Evolutionary conservation across 371 early-diverging fungal species (phyloP), one percentile per base, ranked within the genome.

Genomic region (Lichtheimia hyalospora): DNA sequence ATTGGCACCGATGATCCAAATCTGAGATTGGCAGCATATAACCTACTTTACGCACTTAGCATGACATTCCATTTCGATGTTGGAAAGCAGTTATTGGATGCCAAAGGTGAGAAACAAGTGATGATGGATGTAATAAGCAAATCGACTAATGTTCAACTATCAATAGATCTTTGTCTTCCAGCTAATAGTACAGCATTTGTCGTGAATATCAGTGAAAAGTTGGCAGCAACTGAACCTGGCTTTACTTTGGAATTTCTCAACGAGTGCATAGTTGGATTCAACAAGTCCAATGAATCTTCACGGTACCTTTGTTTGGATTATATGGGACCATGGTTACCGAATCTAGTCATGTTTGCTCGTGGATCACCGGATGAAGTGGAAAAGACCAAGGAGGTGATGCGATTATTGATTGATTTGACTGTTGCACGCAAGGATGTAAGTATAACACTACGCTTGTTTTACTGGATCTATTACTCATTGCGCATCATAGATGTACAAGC

Each of bases 171-270:
- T n/a, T 94, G 90, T 52, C 88, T 96, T 53, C 96, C 96, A 16
- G 84, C 83, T 25, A 94, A 94, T 67, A 91, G 87, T 65, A 79
- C 86, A 4, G 74, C 83, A 44, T 95, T 93, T 64, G 85, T 93
- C 10, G 71, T 84, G 15, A 69, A 75, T 13, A 88, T 96, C 61
- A 92, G 93, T 62, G 84, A 87, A 62, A 75, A 81, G 13, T 72
- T 96, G 21, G 93, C 95, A 12, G 61, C 64, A 13, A 79, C 84
- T 0, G 91, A 90, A 58, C 82, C 85, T 0, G 85, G 91, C 48
- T 79, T 96, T 56, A 95, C 96, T 0, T 70, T 93, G 3, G 95
- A 94, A 65, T 91, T 96, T 69, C 69, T 96, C 55, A 84, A 81
- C 16, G 96, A 96, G 71, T 89, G 90, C 54, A 83, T 90, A 54